Base-by-base conservation (phyloP, 1,139 yeast genomes). In the Meyerozyma carpophila region DNA sequence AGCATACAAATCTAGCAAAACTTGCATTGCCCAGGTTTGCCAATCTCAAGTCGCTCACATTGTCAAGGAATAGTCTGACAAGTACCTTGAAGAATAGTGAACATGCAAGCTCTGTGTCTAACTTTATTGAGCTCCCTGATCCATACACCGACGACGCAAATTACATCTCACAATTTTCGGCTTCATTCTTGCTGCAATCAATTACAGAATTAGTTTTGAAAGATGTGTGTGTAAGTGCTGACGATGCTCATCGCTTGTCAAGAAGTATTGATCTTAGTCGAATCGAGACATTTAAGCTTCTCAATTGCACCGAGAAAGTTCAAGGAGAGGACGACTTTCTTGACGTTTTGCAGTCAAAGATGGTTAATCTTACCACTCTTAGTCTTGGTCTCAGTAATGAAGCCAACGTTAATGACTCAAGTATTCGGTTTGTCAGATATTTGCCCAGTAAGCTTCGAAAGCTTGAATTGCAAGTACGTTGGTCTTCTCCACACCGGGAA, bases 161-260 rank as follows among this genome's bases (percentile, higher is more conserved):
- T 7, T 41, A 40, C 31, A 31, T 44, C 11, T 16, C n/a, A 9
- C 27, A 31, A 8, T 14, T 39, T 8, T 39, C 38, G 31, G 11
- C 25, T 8, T 16, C 8, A 14, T 13, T n/a, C 6, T 20, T 26
- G 11, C 44, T 44, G 9, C 47, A 54, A 21, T 44, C 43, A 20
- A 49, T 55, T 14, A 41, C 40, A 2, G 47, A 50, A 13, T 45
- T 55, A 3, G 50, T 49, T 8, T 50, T 57, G 37, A 57, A 55
- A 42, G 57, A 56, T 43, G 47, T 58, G 18, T 50, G 43, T 29
- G 40, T 56, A 16, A 44, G 49, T n/a, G 14, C 45, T 8, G 29
- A 39, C 13, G 61, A 59, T 44, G 51, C 52, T 3, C 34, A 39
- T 1, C 37, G 21, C 16, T 34, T 34, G 26, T 31, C 34, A 11